phyloP scores from a whole-genome alignment of 1,284 basidiomycete species.

The Puccinia brachypodii region DNA sequence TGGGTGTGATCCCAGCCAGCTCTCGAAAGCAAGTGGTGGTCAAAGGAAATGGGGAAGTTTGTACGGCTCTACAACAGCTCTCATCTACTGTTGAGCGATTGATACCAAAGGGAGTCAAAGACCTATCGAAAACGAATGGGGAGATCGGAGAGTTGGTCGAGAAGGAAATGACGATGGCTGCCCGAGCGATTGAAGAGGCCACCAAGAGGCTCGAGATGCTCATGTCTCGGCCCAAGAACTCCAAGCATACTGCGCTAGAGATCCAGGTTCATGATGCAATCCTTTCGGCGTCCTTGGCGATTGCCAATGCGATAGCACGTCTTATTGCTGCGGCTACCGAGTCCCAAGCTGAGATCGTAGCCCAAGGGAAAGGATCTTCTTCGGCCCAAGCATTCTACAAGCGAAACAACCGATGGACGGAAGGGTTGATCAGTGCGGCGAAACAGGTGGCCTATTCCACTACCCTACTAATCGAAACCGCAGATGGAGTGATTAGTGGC shows the following conservation, averaged over 20 bases:
- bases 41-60: slow-evolving; percentile 83
- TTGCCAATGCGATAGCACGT: slow-evolving; percentile 89
- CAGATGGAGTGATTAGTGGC: slow-evolving; percentile 94
- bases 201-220: slow-evolving; percentile 85
- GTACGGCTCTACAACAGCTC: slow-evolving; percentile 75
- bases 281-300: slow-evolving; percentile 84
- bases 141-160: slow-evolving; percentile 96
- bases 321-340: slow-evolving; percentile 96
- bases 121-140: slow-evolving; percentile 75
- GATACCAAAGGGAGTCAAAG: slow-evolving; percentile 78
- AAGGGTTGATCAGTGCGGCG: slow-evolving; percentile 96
- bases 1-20: slow-evolving; percentile 62
- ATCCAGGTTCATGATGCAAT: slow-evolving; percentile 98
- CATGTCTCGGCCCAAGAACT: slow-evolving; percentile 83
- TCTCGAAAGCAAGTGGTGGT: slow-evolving; percentile 84
- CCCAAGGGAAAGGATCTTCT: slow-evolving; percentile 86
- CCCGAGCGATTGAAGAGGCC: slow-evolving; percentile 87
- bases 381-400: slow-evolving; percentile 98
- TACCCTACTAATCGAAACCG: slow-evolving; percentile 92
- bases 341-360: slow-evolving; percentile 96
- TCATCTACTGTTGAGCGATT: slow-evolving; percentile 83
- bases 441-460: slow-evolving; percentile 97
- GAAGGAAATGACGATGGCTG: slow-evolving; percentile 91
- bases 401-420: slow-evolving; percentile 99
- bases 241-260: slow-evolving; percentile 83